Percentiles rank a stretch among this genome's conserved stretches.
phyloP scores from a whole-genome alignment of 495 filamentous ascomycete genomes.

The Hypoxylon cercidicola region DNA sequence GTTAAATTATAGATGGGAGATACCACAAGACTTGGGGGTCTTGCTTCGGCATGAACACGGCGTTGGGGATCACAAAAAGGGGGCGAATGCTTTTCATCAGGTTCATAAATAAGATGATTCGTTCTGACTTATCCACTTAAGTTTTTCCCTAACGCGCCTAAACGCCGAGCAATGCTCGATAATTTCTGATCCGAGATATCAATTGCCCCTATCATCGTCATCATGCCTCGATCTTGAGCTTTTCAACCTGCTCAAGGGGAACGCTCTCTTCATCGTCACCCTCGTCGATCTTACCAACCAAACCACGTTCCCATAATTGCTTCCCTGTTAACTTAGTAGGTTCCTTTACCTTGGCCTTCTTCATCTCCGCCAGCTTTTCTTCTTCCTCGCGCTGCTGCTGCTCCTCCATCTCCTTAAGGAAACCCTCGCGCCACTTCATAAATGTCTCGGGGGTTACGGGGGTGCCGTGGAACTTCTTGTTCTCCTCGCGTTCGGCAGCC shows the following conservation, averaged over 20 bases:
- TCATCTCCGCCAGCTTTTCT: constrained; percentile 78
- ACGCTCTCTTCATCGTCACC: constrained; percentile 69
- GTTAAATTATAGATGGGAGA: constrained; percentile 39
- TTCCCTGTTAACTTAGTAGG: constrained; percentile 75
- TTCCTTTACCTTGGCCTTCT: constrained; percentile 76
- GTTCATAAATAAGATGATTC: constrained; percentile 12
- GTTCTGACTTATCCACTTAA: constrained; percentile 13
- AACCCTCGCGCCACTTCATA: constrained; percentile 80
- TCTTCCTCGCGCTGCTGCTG: constrained; percentile 68
- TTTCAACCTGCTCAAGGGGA: constrained; percentile 68
- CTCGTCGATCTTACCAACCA: constrained; percentile 78
- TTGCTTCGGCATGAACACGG: constrained; percentile 37
- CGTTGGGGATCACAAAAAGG: constrained; percentile 44
- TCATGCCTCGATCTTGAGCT: constrained; percentile 69
- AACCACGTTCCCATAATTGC: constrained; percentile 85
- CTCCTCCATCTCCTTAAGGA: constrained; percentile 81
- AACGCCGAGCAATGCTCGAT: constrained; percentile 43
- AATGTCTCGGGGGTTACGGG: constrained; percentile 87
- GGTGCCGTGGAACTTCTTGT: constrained; percentile 94
- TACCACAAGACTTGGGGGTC: constrained; percentile 37
- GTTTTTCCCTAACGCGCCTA: constrained; percentile 34
- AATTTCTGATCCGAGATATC: constrained; percentile 2
- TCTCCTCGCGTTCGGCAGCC: constrained; percentile 88
- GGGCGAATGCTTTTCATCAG: constrained; percentile 20
- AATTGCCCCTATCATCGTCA: background rate